phyloP scores from a whole-genome alignment of 768 basidiomycete genomes.

The Daedaleopsis sinensis region DNA sequence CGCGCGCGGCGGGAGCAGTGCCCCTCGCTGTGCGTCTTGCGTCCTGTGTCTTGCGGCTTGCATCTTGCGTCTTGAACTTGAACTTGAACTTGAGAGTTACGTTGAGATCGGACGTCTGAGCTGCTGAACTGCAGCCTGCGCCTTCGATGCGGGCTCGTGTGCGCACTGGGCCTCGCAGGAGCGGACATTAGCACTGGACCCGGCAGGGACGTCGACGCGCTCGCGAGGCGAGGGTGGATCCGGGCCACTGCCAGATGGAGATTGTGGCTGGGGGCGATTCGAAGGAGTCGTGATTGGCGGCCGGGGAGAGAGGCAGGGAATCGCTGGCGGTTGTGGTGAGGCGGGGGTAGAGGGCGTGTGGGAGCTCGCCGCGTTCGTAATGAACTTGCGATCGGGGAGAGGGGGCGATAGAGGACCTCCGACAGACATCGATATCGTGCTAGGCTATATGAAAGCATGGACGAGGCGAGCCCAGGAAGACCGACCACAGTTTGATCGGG shows the following conservation, averaged over 20 bases:
- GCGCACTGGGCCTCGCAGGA: neutral
- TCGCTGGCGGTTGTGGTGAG: neutral
- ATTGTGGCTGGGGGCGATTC: constrained; percentile 11
- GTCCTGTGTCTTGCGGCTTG: too few relatives aligned
- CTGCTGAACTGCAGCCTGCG: neutral
- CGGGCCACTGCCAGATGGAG: constrained; percentile 8
- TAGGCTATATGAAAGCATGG: neutral
- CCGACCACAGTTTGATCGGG: neutral
- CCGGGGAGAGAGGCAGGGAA: constrained; percentile 3
- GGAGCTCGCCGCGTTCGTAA: neutral
- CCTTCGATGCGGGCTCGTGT: neutral
- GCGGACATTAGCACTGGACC: too few relatives aligned
- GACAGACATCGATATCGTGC: neutral
- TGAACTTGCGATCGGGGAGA: neutral
- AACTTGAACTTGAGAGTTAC: too few relatives aligned
- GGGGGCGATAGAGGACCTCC: neutral
- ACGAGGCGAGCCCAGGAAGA: neutral
- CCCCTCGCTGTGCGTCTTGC: neutral
- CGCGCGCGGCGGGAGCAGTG: neutral
- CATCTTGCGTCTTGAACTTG: too few relatives aligned
- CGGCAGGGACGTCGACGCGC: too few relatives aligned
- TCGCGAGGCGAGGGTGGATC: neutral
- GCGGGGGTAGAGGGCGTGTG: constrained; percentile 7
- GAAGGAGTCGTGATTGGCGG: constrained; percentile 3
- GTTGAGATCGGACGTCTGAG: too few relatives aligned